Evolutionary conservation across 495 filamentous ascomycete genomes (phyloP).

Genomic region (Trichoderma virens): DNA sequence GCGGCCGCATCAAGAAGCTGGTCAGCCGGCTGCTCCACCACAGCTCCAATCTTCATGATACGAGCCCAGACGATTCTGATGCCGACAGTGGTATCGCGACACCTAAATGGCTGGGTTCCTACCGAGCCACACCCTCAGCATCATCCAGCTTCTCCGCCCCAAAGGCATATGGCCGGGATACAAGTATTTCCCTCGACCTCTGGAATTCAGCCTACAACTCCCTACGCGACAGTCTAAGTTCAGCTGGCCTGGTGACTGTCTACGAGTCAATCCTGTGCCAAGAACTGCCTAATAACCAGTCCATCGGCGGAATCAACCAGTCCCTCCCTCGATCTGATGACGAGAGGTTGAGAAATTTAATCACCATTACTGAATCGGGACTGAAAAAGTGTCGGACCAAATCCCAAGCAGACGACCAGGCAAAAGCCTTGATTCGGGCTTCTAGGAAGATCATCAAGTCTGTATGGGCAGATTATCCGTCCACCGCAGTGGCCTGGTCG

Average conservation of each 20-base stretch:
- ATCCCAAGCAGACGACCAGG: background rate
- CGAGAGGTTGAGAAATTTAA: background rate
- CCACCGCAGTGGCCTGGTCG: constrained; percentile 8
- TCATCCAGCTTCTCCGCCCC: background rate
- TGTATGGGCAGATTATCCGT: constrained; percentile 2
- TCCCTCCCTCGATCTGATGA: background rate
- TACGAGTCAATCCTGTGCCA: constrained; percentile 10
- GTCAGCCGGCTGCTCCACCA: background rate
- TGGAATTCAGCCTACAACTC: constrained; percentile 8
- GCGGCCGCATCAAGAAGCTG: background rate
- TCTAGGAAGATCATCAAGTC: background rate
- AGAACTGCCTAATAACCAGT: background rate
- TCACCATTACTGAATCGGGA: background rate
- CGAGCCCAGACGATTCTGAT: background rate
- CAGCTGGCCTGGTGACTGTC: background rate
- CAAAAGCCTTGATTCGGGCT: background rate
- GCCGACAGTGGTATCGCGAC: background rate
- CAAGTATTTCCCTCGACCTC: constrained; percentile 6
- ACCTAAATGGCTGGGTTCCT: background rate
- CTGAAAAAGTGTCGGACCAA: background rate
- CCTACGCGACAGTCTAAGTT: background rate
- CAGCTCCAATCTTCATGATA: background rate
- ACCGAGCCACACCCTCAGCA: background rate
- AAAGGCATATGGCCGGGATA: background rate
- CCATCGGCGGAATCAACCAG: background rate